Evolutionary conservation across 2,329 filamentous ascomycete genomes (phyloP), one percentile per base, ranked within the genome.

Genomic region (Pseudogymnoascus sp.): DNA sequence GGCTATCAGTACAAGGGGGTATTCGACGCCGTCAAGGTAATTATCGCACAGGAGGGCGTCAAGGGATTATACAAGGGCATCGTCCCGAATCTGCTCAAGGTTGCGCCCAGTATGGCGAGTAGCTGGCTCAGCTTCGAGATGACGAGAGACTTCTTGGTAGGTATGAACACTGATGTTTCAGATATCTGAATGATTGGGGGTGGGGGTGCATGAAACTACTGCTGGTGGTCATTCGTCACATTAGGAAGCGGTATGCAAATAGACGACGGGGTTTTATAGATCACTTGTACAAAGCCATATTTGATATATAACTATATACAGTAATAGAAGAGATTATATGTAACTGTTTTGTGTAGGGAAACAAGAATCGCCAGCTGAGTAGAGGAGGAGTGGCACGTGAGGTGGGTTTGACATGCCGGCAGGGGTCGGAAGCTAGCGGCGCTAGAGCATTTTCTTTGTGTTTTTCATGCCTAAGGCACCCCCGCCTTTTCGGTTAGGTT

Each of bases 71-170:
- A 98, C 81, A 99, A 98, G 77, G 95, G 95, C 64, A 93, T 99
- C 69, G 86, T 93, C 14, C 95, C 95, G 0, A 99, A 99, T 73
- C 81, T 99, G 21, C 84, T 99, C 66, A 99, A 99, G 77, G 95
- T 99, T 14, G 93, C 95, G 6, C 95, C 95, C 3, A 98, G 93
- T 75, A 99, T 99, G 93, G 95, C 95, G 14, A 96, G 92, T 71
- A 97, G 91, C 77, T 99, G 95, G 93, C 84, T 98, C 66, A 97
- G 93, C 76, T 99, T 96, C 74, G 95, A 99, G 78, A 80, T 98
- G 74, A 93, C 91, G 7, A 85, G 95, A 68, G 95, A 99, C 77
- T 89, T 96, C 73, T 79, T 98, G 43, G 80, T 96, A 64, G 79
- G 79, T 19, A 74, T 92, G 31, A 83, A 82, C 65, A 77, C 80